Evolutionary conservation across 495 filamentous ascomycete species (phyloP).

Genomic region (Pseudevernia furfuracea): DNA sequence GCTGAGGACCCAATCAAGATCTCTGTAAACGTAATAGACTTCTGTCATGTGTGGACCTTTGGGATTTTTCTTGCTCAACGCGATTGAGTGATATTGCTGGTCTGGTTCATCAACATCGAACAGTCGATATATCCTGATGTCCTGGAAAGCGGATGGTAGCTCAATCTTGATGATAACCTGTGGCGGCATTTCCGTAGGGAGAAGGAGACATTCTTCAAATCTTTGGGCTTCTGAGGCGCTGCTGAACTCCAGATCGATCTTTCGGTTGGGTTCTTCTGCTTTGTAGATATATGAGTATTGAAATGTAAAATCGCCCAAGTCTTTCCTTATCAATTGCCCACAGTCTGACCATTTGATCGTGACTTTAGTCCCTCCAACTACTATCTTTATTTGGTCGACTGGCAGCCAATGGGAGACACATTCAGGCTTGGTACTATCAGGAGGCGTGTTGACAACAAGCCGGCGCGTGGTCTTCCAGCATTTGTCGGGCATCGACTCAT

Average conservation of each 20-base stretch:
- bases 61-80: slow-evolving; percentile 11
- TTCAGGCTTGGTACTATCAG: slow-evolving; percentile 14
- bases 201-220: slow-evolving; percentile 13
- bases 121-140: slow-evolving; percentile 18
- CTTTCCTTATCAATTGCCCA: slow-evolving; percentile 14
- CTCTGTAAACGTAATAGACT: slow-evolving; percentile 18
- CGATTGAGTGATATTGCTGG: slow-evolving; percentile 13
- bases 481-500: slow-evolving; percentile 15
- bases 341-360: slow-evolving; percentile 22
- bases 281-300: slow-evolving; percentile 19
- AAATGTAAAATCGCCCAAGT: not conserved
- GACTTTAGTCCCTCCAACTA: slow-evolving; percentile 12
- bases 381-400: slow-evolving; percentile 10
- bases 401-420: slow-evolving; percentile 21
- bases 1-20: slow-evolving; percentile 17
- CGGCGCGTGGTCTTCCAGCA: slow-evolving; percentile 20
- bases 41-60: slow-evolving; percentile 11
- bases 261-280: slow-evolving; percentile 16
- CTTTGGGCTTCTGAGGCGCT: slow-evolving; percentile 10
- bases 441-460: slow-evolving; percentile 17
- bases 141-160: slow-evolving; percentile 14
- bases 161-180: slow-evolving; percentile 8
- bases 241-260: slow-evolving; percentile 14
- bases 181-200: slow-evolving; percentile 19
- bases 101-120: slow-evolving; percentile 14